Base-by-base conservation (phyloP, 2,329 filamentous ascomycete genomes). In the Sordariomycetes sp. region DNA sequence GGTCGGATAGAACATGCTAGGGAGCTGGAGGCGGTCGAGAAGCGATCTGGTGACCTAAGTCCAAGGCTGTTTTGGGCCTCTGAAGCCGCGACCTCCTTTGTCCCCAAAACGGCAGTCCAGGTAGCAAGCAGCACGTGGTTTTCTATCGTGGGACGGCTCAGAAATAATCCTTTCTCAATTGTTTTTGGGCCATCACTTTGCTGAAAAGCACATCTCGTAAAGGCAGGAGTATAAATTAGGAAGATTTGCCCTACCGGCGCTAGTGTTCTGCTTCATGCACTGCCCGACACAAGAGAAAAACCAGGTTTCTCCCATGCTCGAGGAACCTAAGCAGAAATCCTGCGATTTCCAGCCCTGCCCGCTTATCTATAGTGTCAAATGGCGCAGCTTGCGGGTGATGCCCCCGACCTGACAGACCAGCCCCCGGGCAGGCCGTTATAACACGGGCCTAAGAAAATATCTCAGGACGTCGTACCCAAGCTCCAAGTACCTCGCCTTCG, bases 391-490 rank as follows among this genome's bases (percentile, higher is more conserved):
- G 5, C 36, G 36, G 42, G 5, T 22, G 17, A 22, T 3, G 13
- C 42, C 15, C 7, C n/a, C 8, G 12, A 10, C 42, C 15, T 48
- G 4, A 32, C 28, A 32, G 28, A 3, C 28, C 28, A 32, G 8
- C 28, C 28, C 28, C 8, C 28, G 28, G n/a, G 28, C 28, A 32
- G 28, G 28, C 28, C 28, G 10, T 25, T 57, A 84, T 20, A 83
- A 60, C 4, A 75, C 75, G 20, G 78, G 76, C 12, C 73, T 67
- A 24, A 84, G 65, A 52, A 78, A 75, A 62, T 79, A 78, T 56
- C 76, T 74, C 35, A 85, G 62, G 42, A 84, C 73, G 10, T 73
- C 68, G 59, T 85, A 84, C 10, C 75, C 76, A 54, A 81, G 64
- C 51, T 70, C 67, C 50, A 79, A 69, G 59, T 78, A 81, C 24